Evolutionary conservation across 2,329 filamentous ascomycete species (phyloP), one percentile per base, ranked within the genome.

Genomic region (Aspergillus japonicus): DNA sequence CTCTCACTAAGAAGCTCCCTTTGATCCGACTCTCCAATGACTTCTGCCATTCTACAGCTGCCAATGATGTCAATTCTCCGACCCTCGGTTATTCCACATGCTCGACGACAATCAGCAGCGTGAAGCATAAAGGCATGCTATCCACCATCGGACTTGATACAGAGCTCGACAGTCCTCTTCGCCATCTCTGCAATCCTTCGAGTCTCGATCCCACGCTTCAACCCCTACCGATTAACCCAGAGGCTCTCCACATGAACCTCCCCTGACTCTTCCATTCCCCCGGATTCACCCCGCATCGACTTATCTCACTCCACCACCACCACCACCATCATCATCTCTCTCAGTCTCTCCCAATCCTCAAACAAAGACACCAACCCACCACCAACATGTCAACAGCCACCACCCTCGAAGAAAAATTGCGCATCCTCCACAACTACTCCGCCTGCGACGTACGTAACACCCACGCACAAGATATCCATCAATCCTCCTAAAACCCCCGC

Each of bases 401-500:
- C 23, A 64, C 71, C 14, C 67, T 75, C 26, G 67, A 77, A 44
- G 68, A 76, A 47, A 75, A 76, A 61, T 64, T 79, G 21, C 60
- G 67, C 21, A 64, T 58, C 11, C 62, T 77, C 26, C 64, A 65
- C 44, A 71, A 75, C 21, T 79, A 73, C 62, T 78, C 77, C 24
- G 76, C 77, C 14, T 80, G 78, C 59, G 78, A 80, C 75, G 78
- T 80, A 70, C 53, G 65, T 54, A 26, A n/a, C 39, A n/a, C 16
- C 35, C 16, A 49, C 44, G 33, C 44, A 50, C 3, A 52, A 24
- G 8, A n/a, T 19, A 31, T 31, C 6, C n/a, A 10, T 7, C 2
- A 16, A 12, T 12, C 3, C 31, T 35, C 11, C 19, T 2, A 23
- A 23, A 23, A 23, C 23, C 23, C 2, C 2, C 23, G 23, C 44